A percentile compares a stretch with the other conserved stretches of the same genome.
Evolutionary conservation across 169 alveolate species (phyloP).

Genomic region (Plasmodium cynomolgi): DNA sequence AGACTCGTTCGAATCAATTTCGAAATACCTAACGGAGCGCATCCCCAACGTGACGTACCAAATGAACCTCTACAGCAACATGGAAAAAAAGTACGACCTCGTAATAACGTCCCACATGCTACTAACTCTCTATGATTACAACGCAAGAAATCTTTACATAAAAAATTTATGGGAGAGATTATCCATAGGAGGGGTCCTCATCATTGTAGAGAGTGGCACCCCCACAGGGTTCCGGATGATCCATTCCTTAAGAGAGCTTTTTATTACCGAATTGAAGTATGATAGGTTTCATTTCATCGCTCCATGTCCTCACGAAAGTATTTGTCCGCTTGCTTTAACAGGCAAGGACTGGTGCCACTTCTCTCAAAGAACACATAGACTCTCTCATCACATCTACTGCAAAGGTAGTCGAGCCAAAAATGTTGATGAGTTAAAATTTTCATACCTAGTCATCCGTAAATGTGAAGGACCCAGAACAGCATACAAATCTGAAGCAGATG

Average conservation of each 20-base stretch:
- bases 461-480: constrained; percentile 81
- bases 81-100: constrained; percentile 70
- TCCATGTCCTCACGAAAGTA: constrained; percentile 93
- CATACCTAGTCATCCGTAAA: constrained; percentile 85
- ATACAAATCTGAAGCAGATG: constrained; percentile 75
- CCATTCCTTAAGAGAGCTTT: constrained; percentile 88
- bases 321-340: constrained; percentile 91
- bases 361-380: constrained; percentile 86
- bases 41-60: constrained; percentile 78
- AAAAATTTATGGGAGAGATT: constrained; percentile 82
- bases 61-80: constrained; percentile 76
- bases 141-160: constrained; percentile 76
- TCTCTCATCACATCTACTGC: constrained; percentile 88
- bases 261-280: constrained; percentile 85
- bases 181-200: constrained; percentile 77
- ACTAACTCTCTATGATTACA: constrained; percentile 37
- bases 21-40: constrained; percentile 73
- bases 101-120: constrained; percentile 77
- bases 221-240: constrained; percentile 93
- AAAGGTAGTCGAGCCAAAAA: constrained; percentile 84
- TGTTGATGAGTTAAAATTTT: constrained; percentile 88
- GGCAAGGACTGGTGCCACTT: constrained; percentile 94
- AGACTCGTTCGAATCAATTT: constrained; percentile 76
- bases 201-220: constrained; percentile 90
- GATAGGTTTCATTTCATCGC: constrained; percentile 85